Evolutionary conservation across 805 yeast species (phyloP), one percentile per base, ranked within the genome.

Genomic region (Zygoascus flipseniorum): DNA sequence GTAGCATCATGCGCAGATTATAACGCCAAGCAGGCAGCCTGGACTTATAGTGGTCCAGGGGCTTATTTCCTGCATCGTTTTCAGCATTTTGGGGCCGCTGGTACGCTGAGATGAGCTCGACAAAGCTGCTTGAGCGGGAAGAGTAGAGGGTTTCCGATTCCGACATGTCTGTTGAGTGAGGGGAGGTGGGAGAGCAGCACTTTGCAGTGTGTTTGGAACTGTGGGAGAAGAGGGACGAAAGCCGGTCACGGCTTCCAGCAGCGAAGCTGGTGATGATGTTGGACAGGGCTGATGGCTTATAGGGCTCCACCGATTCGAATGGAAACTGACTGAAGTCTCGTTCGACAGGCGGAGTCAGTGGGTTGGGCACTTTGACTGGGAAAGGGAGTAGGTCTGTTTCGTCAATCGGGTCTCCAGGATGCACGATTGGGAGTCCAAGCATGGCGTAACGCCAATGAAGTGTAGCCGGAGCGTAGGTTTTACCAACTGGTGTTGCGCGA

Each of bases 1-100:
- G 67, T 31, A 87, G 64, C 52, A 61, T 55, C 31, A 75, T 66
- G 50, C 98, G 76, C 49, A 83, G 20, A 41, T 54, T 47, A 58
- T 60, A 61, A 47, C 72, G 53, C 70, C 54, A 76, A 48, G 81
- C 76, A 2, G 84, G 72, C 69, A 90, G 74, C 37, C 76, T 71
- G 5, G 73, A 59, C 60, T 75, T 73, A 70, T 90, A 92, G 62
- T 82, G 92, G 51, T 79, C 80, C 42, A 74, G 74, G 2, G 85
- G 76, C 60, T 78, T 78, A 57, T 85, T 82, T 0, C 97, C 97
- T 0, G 95, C 90, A 65, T 89, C 96, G 47, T 59, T 61, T 50
- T 57, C 62, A 28, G 62, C 49, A 20, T 46, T 43, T 39, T 51
- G 63, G n/a, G 62, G 60, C 50, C 59, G 58, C 43, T 62, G 61